Evolutionary conservation across 768 basidiomycete genomes (phyloP), one percentile per base, ranked within the genome.

Genomic region (Suillus brevipes): DNA sequence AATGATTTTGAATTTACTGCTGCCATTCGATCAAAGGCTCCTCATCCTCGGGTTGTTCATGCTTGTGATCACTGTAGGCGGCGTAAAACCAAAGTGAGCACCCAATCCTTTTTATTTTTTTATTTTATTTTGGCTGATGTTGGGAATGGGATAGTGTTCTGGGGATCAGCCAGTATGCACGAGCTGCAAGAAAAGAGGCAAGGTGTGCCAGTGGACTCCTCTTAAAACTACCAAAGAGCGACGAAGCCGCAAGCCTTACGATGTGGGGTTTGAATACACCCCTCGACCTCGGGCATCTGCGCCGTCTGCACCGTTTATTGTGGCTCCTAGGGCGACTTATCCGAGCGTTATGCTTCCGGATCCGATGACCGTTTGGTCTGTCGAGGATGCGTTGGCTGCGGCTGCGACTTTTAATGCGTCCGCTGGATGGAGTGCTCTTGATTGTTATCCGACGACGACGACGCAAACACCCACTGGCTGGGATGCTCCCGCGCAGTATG

Each of bases 161-260:
- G 58, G 58, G 12, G 58, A 59, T 0, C 58, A 59, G 18, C 58
- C 58, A 1, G 58, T 20, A 6, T 59, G 58, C 13, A 12, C 23
- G 25, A 28, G 58, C 58, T 59, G 58, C 13, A 59, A 42, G 9
- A 42, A 42, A 18, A 42, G 16, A 20, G 58, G 58, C n/a, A 59
- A 28, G 6, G 38, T 28, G 25, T 59, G 58, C 10, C 38, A 59
- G 38, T 59, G 58, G 58, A 59, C 58, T 8, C 58, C 58, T 42
- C 9, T 40, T 6, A 59, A 59, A 59, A 28, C 58, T 6, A 59
- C 58, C 0, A 25, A 25, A 4, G 38, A 59, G 3, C 58, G 58
- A 6, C 38, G 38, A 20, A 59, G 40, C 5, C 58, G 58, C 18
- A 59, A 59, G 3, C 38, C 58, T 2, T 59, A 59, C 6, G 58